Conservation (phyloP, 176 grass and related monocot species). For the Phragmites australis region DNA sequence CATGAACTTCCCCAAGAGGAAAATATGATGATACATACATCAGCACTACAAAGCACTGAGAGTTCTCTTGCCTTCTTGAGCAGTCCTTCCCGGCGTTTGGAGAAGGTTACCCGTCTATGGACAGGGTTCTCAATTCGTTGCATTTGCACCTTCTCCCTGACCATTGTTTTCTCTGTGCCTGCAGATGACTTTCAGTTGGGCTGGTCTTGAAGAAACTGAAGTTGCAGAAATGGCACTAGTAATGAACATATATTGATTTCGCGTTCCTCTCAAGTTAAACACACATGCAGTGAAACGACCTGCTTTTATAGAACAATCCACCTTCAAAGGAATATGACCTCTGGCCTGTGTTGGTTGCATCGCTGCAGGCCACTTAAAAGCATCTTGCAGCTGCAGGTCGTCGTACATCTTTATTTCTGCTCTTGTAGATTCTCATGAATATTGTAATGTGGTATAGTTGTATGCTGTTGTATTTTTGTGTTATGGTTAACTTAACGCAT, state of each 20-base stretch:
- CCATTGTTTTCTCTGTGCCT: conserved; percentile 40
- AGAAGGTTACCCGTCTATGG: conserved; percentile 56
- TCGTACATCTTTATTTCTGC: conserved; percentile 38
- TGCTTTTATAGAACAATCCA: conserved; percentile 47
- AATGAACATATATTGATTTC: conserved; percentile 16
- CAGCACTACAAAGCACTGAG: conserved; percentile 49
- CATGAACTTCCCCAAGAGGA: conserved; percentile 48
- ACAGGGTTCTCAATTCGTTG: conserved; percentile 48
- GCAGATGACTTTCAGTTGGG: conserved; percentile 41
- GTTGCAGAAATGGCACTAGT: conserved; percentile 13
- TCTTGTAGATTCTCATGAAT: conserved; percentile 39
- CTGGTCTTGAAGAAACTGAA: conserved; percentile 18
- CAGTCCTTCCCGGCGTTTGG: conserved; percentile 44
- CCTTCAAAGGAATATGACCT: conserved; percentile 38
- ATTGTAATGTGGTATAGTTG: conserved; percentile 33
- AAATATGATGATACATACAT: conserved; percentile 55
- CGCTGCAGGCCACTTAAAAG: conserved; percentile 29
- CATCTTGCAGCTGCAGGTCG: conserved; percentile 26
- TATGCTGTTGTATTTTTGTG: conserved; percentile 7
- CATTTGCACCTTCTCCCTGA: conserved; percentile 53
- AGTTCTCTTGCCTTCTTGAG: conserved; percentile 62
- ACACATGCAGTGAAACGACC: background rate
- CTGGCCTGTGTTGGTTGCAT: conserved; percentile 17
- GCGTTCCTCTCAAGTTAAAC: conserved; percentile 15
- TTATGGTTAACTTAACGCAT: conserved; percentile 23